Percentiles rank a stretch among this genome's conserved stretches.
Evolutionary conservation across 495 filamentous ascomycete genomes (phyloP).

Genomic region (Lasiosphaeria miniovina): DNA sequence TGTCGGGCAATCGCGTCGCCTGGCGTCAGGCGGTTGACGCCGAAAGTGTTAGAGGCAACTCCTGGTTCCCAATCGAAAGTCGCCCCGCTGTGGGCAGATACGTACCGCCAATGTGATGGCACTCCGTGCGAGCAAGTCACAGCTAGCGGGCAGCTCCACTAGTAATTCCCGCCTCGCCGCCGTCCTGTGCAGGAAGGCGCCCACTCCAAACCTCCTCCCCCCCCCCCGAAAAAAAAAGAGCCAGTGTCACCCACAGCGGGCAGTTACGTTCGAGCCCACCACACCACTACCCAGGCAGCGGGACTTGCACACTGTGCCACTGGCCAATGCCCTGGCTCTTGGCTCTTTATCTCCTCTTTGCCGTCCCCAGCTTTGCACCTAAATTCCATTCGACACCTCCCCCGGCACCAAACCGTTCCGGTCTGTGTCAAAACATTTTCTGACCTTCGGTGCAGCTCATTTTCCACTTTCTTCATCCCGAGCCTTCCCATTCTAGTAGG

Average conservation of each 20-base stretch:
- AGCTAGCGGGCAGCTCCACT: constrained; percentile 11
- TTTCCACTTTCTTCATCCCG: background rate
- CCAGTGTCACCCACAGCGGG: background rate
- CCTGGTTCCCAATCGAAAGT: constrained; percentile 18
- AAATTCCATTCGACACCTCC: constrained; percentile 29
- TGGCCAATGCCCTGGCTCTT: background rate
- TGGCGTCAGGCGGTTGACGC: constrained; percentile 25
- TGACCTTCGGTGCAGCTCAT: constrained; percentile 34
- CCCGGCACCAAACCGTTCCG: constrained; percentile 40
- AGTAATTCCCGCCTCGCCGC: constrained; percentile 13
- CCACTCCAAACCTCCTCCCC: constrained; percentile 2
- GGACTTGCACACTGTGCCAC: background rate
- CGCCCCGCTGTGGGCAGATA: constrained; percentile 2
- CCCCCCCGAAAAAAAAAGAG: background rate
- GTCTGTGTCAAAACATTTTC: constrained; percentile 37
- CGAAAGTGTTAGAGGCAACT: constrained; percentile 29
- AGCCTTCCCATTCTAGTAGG: constrained; percentile 5
- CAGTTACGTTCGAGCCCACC: background rate
- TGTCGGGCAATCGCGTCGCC: constrained; percentile 6
- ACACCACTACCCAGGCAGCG: background rate
- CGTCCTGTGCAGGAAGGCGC: constrained; percentile 7
- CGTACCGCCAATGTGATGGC: constrained; percentile 24
- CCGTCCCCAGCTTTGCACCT: constrained; percentile 19
- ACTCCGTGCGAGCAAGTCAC: constrained; percentile 13
- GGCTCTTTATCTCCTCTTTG: constrained; percentile 3